Evolutionary conservation across 1,284 basidiomycete species (phyloP).

Genomic region (Sanghuangporus sanghuang): DNA sequence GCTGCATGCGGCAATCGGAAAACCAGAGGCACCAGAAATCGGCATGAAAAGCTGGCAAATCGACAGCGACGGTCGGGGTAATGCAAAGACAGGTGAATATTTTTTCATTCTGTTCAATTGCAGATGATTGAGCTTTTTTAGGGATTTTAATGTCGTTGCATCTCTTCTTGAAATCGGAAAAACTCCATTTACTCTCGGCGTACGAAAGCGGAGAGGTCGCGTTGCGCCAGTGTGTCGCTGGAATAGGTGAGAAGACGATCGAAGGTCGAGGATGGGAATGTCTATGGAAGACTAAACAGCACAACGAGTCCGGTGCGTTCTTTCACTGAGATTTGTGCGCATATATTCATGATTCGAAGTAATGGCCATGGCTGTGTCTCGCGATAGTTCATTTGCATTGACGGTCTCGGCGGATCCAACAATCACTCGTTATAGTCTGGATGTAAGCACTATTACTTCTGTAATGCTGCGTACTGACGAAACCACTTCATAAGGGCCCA

Average conservation of each 20-base stretch:
- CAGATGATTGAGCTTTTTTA: constrained; percentile 22
- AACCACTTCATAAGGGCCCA: neutral
- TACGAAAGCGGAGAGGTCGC: constrained; percentile 82
- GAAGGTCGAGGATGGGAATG: constrained; percentile 71
- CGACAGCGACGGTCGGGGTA: constrained; percentile 42
- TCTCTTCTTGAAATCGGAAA: constrained; percentile 39
- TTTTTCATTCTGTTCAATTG: neutral
- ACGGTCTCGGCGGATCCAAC: constrained; percentile 84
- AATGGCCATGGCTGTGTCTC: constrained; percentile 78
- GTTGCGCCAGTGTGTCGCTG: constrained; percentile 47
- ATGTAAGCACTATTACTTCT: constrained; percentile 33
- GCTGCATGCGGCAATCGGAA: constrained; percentile 77
- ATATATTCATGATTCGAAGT: constrained; percentile 40
- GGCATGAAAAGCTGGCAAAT: constrained; percentile 23
- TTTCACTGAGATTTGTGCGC: neutral
- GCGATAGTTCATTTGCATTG: constrained; percentile 55
- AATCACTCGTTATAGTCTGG: constrained; percentile 62
- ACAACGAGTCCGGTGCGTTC: constrained; percentile 71
- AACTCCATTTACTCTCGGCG: constrained; percentile 59
- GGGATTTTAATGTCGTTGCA: constrained; percentile 87
- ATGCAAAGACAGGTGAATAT: constrained; percentile 37
- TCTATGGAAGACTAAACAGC: constrained; percentile 64
- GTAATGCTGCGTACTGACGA: neutral
- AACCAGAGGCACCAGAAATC: constrained; percentile 27
- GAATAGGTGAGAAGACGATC: constrained; percentile 44